Base-by-base conservation (phyloP, 2,329 filamentous ascomycete genomes). In the Exserohilum rostratum region DNA sequence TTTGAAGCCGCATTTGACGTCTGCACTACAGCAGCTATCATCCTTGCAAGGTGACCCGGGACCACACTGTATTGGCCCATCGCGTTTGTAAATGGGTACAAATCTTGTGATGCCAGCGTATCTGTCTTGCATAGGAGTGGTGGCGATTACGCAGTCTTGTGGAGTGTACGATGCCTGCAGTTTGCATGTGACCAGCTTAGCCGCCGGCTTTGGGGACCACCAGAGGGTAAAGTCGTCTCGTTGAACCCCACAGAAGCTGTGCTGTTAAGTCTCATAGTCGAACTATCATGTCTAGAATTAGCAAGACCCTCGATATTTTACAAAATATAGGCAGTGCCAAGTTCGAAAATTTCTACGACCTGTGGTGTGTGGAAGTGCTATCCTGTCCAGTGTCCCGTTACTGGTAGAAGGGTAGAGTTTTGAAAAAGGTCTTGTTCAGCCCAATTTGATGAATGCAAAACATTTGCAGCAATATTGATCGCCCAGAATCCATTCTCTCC, bases 41-140 rank as follows among this genome's bases (percentile, higher is more conserved):
- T 58, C 44, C 13, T 44, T 34, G 29, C 51, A 58, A n/a, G 38
- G 51, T 6, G 29, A 39, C n/a, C 52, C 47, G 15, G 55, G 55
- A 31, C 55, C 52, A 30, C 51, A 58, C 40, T 58, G 55, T 29
- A 58, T 40, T 15, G 55, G 55, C 12, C 55, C 55, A 49, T 58
- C 55, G 37, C 30, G 34, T 30, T 53, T 53, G 37, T 53, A 34
- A n/a, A 53, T 34, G 46, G n/a, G 29, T 25, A 25, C 31, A 47
- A 17, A 6, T 12, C 4, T 33, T 33, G 30, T 13, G 30, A 33
- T 33, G 35, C 18, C 5, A 44, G 47, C 37, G 44, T 46, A 25
- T 25, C 37, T 11, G 33, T 35, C 17, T 40, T 49, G 22, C 20
- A 25, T 25, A 25, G 27, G 29, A 44, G 15, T 44, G 15, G 27